Percentiles rank a stretch among this genome's conserved stretches.
These are phyloP conservation scores for Ophiostoma australiae DNA, from an alignment of 2,329 filamentous ascomycete genomes.

Conservation along the genomic window DNA sequence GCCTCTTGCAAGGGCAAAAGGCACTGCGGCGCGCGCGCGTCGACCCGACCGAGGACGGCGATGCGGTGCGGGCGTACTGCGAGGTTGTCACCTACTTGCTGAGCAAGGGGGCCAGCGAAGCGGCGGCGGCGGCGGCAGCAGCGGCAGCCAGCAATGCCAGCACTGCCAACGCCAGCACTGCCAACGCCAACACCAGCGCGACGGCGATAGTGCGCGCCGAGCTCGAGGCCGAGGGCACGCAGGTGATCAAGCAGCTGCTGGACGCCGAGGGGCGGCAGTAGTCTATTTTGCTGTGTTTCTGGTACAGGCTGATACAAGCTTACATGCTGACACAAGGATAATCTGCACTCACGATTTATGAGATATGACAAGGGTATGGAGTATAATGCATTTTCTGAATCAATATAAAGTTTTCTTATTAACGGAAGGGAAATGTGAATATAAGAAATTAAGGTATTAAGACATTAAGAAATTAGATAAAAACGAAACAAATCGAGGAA, in stretches of 20 bases:
- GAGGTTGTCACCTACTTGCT: constrained; percentile 52
- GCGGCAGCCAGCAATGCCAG: not conserved
- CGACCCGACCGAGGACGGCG: constrained; percentile 50
- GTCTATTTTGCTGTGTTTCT: not conserved
- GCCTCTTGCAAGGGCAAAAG: constrained; percentile 51
- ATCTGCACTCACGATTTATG: not conserved
- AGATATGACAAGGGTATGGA: not conserved
- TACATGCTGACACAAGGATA: not conserved
- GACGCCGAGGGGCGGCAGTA: constrained; percentile 37
- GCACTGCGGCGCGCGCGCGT: constrained; percentile 49
- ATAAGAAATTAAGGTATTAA: too few species aligned
- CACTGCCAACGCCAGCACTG: too few species aligned
- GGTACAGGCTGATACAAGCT: too few species aligned
- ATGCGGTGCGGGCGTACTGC: constrained; percentile 57
- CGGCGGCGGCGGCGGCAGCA: constrained; percentile 32
- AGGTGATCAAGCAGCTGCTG: constrained; percentile 47
- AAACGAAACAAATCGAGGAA: not conserved
- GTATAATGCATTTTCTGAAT: not conserved
- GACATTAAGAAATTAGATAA: constrained; percentile 4
- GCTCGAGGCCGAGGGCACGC: constrained; percentile 46
- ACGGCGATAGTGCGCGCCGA: constrained; percentile 42
- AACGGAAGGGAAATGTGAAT: too few species aligned
- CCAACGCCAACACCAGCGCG: constrained; percentile 22
- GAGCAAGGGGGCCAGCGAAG: constrained; percentile 34
- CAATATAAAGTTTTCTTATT: too few species aligned